phyloP scores from a whole-genome alignment of 441 rosid genomes.

The Populus hybrid region DNA sequence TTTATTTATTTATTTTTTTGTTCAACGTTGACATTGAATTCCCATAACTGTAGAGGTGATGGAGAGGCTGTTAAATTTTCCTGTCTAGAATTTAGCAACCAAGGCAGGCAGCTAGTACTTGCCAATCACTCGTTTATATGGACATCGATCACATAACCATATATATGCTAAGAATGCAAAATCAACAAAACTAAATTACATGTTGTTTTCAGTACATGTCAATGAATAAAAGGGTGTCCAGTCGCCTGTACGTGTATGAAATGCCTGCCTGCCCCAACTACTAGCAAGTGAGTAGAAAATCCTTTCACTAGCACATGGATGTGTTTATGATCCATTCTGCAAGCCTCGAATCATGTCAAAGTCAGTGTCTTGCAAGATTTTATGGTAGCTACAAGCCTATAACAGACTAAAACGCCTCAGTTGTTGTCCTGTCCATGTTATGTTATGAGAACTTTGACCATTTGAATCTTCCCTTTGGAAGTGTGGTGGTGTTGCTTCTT shows the following conservation, averaged over 20 bases:
- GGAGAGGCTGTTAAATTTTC: not conserved
- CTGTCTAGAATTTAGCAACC: constrained; percentile 11
- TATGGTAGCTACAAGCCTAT: not conserved
- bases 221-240: not conserved
- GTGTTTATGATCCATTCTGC: not conserved
- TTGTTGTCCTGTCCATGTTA: not conserved
- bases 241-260: constrained; percentile 2
- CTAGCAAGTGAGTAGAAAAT: not conserved
- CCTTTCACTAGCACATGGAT: constrained; percentile 19
- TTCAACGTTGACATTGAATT: not conserved
- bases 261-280: constrained; percentile 8
- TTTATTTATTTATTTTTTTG: not conserved
- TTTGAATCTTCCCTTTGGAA: not conserved
- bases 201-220: not conserved
- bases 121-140: not conserved
- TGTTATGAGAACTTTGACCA: not conserved
- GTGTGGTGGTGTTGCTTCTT: rapidly evolving
- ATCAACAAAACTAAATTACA: not conserved
- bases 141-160: not conserved
- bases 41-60: not conserved
- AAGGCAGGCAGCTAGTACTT: not conserved
- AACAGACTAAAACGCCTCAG: not conserved
- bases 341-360: not conserved
- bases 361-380: constrained; percentile 1
- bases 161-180: not conserved